Percentiles rank a stretch among this genome's conserved stretches.
These are phyloP conservation scores for Cladophialophora yegresii DNA, from an alignment of 2,329 filamentous ascomycete species.

Conservation along the genomic window DNA sequence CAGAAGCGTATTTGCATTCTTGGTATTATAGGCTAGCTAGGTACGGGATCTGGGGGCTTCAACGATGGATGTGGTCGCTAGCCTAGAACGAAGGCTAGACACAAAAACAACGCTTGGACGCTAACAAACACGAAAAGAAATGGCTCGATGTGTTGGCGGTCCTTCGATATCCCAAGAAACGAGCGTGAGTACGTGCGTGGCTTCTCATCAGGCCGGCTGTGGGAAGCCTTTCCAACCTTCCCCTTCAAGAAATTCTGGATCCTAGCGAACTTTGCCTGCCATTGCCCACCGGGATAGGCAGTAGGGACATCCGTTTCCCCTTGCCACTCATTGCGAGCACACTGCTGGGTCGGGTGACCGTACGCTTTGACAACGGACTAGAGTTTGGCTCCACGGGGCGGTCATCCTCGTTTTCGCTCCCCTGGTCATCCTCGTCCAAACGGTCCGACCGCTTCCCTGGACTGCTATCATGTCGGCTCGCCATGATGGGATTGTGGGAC, in stretches of 20 bases:
- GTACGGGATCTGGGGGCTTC: slow-evolving; percentile 1
- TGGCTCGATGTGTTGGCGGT: slow-evolving; percentile 2
- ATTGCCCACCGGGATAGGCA: slow-evolving; percentile 32
- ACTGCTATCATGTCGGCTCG: slow-evolving; percentile 17
- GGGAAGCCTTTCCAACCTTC: slow-evolving; percentile 16
- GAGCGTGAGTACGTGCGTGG: slow-evolving; percentile 16
- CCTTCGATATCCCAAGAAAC: slow-evolving; percentile 10
- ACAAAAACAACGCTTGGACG: slow-evolving; percentile 23
- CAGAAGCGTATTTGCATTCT: slow-evolving; percentile 3
- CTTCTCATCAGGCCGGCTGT: slow-evolving; percentile 26
- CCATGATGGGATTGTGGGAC: slow-evolving; percentile 18
- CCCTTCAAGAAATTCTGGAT: slow-evolving; percentile 23
- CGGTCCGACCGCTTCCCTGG: slow-evolving; percentile 7
- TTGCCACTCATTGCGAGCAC: slow-evolving; percentile 35
- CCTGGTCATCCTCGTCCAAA: slow-evolving; percentile 27
- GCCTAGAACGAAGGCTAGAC: not conserved
- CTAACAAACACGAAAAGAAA: slow-evolving; percentile 22
- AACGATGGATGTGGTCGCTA: not conserved
- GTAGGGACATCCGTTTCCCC: slow-evolving; percentile 35
- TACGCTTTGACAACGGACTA: slow-evolving; percentile 35
- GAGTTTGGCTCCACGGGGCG: slow-evolving; percentile 32
- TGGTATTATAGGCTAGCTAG: not conserved
- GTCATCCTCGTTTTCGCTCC: slow-evolving; percentile 33
- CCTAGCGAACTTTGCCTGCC: slow-evolving; percentile 33
- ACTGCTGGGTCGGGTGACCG: slow-evolving; percentile 35